Base-by-base conservation (phyloP, 768 basidiomycete genomes). In the Cytidiella melzeri region DNA sequence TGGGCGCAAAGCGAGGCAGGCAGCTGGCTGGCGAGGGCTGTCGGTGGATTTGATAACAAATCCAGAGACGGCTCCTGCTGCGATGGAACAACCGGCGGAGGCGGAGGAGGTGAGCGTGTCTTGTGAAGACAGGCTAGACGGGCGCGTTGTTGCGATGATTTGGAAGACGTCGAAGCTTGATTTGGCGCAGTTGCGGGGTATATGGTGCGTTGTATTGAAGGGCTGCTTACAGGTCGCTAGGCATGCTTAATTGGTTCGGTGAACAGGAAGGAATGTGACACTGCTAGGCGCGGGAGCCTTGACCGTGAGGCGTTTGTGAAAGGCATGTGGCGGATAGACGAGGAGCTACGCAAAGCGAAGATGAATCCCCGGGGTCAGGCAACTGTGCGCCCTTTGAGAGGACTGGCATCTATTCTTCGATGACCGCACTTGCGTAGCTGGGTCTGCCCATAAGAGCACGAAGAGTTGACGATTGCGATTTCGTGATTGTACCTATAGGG, bases 251-350 rank as follows among this genome's bases (percentile, higher is more conserved):
- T 13, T n/a, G 21, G 5, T 2, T 12, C 10, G 5, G 43, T 27
- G 15, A 54, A 27, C 53, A 90, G 88, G 88, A 72, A 69, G 45
- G 87, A 87, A 58, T 87, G 83, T 55, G 87, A 90, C 63, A 64
- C 74, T 3, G 64, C 65, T 3, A 62, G 68, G 4, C 68, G 65
- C 25, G 87, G 86, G 3, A 71, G 71, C n/a, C 69, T 92, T 10
- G 76, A 80, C 54, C 69, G 79, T 4, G 84, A 86, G 15, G 70
- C 69, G 15, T 92, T 92, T 55, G 75, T 81, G 36, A 76, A 73
- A 54, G 89, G 87, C 44, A 89, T 90, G 86, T 90, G 87, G 87
- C 79, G 81, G 30, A 86, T 92, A 24, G 88, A 92, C 65, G 86
- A 88, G 64, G 87, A 89, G 56, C 76, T 91, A 11, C 71, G 84